Evolutionary conservation across 2,329 filamentous ascomycete genomes (phyloP).

Genomic region (Pseudogymnoascus sp.): DNA sequence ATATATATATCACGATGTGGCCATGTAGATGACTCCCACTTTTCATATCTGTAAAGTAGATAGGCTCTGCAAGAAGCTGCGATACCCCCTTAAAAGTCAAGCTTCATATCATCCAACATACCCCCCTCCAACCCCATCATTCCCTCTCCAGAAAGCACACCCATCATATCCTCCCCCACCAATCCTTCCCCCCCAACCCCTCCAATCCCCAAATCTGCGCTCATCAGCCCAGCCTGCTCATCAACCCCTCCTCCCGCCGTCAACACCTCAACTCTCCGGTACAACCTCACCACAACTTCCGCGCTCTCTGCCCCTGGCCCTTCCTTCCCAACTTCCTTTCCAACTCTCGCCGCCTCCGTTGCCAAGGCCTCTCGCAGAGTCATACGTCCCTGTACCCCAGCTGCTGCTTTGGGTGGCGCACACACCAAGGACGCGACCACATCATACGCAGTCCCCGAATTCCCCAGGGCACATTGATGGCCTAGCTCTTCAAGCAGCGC

Average conservation of each 20-base stretch:
- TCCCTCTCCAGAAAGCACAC: conserved; percentile 4
- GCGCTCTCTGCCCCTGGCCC: conserved; percentile 11
- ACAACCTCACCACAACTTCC: conserved; percentile 24
- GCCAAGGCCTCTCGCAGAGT: conserved; percentile 25
- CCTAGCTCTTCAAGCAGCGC: conserved; percentile 61
- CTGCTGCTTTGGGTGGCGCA: conserved; percentile 39
- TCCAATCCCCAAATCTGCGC: neutral
- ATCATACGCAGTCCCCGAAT: conserved; percentile 56
- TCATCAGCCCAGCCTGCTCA: conserved; percentile 10
- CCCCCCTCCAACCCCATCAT: conserved; percentile 10
- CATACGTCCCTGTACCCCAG: conserved; percentile 22
- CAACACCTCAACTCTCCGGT: conserved; percentile 25
- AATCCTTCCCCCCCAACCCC: neutral
- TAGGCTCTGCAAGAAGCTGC: neutral
- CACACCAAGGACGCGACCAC: conserved; percentile 62
- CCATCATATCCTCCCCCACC: conserved; percentile 10
- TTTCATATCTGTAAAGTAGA: neutral
- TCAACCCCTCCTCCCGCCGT: conserved; percentile 8
- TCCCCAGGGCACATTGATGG: conserved; percentile 49
- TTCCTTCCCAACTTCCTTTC: neutral
- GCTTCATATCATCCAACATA: conserved; percentile 12
- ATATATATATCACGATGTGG: neutral
- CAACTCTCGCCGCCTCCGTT: neutral
- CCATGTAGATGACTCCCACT: neutral
- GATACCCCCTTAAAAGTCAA: conserved; percentile 5